Conservation (phyloP, 2,329 filamentous ascomycete genomes). For the Ceratocystis variospora region DNA sequence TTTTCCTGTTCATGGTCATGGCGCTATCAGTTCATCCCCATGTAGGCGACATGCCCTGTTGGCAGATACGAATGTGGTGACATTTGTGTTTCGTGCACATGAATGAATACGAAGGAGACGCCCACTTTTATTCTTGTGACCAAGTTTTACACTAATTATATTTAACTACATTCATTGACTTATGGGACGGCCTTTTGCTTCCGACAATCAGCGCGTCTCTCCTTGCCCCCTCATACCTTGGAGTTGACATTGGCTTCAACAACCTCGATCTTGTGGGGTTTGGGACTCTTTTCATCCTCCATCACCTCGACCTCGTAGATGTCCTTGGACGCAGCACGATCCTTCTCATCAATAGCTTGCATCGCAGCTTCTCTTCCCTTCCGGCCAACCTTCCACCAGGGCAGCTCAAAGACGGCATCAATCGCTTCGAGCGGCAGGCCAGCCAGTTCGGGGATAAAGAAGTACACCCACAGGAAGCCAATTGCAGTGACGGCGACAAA, state of each 20-base stretch:
- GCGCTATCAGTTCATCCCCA: too few relatives aligned
- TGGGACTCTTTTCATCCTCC: neutral
- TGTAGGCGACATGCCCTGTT: too few relatives aligned
- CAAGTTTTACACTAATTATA: too few relatives aligned
- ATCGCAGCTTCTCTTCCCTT: slow-evolving; percentile 41
- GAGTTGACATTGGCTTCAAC: neutral
- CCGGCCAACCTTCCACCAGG: slow-evolving; percentile 60
- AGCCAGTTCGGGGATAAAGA: slow-evolving; percentile 59
- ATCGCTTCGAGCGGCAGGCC: slow-evolving; percentile 55
- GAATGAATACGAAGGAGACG: neutral
- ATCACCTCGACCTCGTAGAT: slow-evolving; percentile 10
- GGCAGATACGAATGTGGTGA: too few relatives aligned
- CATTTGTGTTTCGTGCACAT: neutral
- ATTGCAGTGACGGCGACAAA: slow-evolving; percentile 55
- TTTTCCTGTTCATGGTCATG: too few relatives aligned
- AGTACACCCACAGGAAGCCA: slow-evolving; percentile 56
- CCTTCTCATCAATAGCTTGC: slow-evolving; percentile 22
- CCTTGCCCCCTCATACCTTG: neutral
- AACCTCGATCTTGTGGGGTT: neutral
- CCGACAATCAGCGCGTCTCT: too few relatives aligned
- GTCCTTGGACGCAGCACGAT: neutral
- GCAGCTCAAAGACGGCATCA: slow-evolving; percentile 56
- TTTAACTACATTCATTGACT: too few relatives aligned
- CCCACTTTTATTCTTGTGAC: too few relatives aligned
- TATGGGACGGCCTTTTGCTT: too few relatives aligned